Conservation (phyloP, 2,329 filamentous ascomycete species). For the Alternaria metachromatica region DNA sequence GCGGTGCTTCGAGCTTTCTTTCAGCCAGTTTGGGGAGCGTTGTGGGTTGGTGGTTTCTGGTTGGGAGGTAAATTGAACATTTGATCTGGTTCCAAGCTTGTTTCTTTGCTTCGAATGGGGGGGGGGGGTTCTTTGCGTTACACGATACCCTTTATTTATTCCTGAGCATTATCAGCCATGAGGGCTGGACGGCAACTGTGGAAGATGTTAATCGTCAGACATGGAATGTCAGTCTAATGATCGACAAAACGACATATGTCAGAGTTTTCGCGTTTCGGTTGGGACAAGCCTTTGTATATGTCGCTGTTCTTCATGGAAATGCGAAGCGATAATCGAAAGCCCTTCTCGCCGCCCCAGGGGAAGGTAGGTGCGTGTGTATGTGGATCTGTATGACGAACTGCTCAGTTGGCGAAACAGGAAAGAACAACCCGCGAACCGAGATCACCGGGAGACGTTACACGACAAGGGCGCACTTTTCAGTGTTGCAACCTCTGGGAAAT, state of each 20-base stretch:
- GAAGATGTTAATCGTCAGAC: not conserved
- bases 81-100: not conserved
- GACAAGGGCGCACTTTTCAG: not conserved
- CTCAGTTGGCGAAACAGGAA: not conserved
- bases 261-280: not conserved
- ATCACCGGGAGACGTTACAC: not conserved
- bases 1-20: conserved; percentile 55
- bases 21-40: conserved; percentile 57
- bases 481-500: not conserved
- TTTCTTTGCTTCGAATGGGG: not conserved
- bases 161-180: not conserved
- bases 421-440: not conserved
- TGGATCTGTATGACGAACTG: not conserved
- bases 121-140: not conserved
- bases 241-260: not conserved
- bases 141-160: not conserved
- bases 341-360: not conserved
- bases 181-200: not conserved
- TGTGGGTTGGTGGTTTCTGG: conserved; percentile 57
- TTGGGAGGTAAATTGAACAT: conserved; percentile 39
- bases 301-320: not conserved
- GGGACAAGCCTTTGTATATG: no score
- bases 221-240: not conserved
- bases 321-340: accelerated
- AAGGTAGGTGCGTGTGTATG: not conserved